phyloP scores from a whole-genome alignment of 495 filamentous ascomycete species.

The Lepraria neglecta region DNA sequence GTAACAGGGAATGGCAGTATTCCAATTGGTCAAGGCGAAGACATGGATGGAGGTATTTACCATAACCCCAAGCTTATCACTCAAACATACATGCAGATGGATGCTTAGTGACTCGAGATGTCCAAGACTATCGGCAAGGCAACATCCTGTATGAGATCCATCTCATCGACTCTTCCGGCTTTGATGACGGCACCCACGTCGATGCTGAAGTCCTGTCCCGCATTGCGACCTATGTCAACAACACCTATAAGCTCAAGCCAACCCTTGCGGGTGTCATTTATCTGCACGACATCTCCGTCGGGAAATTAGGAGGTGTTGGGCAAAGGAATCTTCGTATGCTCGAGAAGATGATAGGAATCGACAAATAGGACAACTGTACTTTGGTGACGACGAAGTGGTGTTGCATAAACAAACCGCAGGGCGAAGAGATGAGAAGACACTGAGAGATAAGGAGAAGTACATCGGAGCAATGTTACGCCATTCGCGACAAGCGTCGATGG shows the following conservation, averaged over 20 bases:
- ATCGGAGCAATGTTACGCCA: conserved; percentile 16
- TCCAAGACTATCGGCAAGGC: conserved; percentile 13
- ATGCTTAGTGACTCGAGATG: conserved; percentile 6
- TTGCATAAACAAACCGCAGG: conserved; percentile 6
- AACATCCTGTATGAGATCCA: conserved; percentile 17
- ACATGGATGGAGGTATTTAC: conserved; percentile 16
- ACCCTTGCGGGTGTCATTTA: conserved; percentile 20
- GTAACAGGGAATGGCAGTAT: conserved; percentile 25
- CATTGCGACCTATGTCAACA: conserved; percentile 15
- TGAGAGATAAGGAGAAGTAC: conserved; percentile 11
- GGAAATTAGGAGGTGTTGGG: conserved; percentile 10
- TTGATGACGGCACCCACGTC: conserved; percentile 14
- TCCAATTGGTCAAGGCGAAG: conserved; percentile 2
- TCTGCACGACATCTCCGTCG: conserved; percentile 20
- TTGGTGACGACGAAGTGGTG: conserved; percentile 22
- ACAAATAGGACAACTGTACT: conserved; percentile 19
- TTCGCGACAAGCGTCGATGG: conserved; percentile 1
- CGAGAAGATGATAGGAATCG: conserved; percentile 18
- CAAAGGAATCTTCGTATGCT: conserved; percentile 20
- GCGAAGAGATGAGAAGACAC: conserved; percentile 6
- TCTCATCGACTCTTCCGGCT: conserved; percentile 23
- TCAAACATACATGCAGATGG: background rate
- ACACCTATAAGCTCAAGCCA: conserved; percentile 9
- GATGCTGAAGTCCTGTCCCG: conserved; percentile 14
- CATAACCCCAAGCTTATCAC: too few species aligned